Evolutionary conservation across 176 grass and related monocot species (phyloP).

Genomic region (Musa acuminata): DNA sequence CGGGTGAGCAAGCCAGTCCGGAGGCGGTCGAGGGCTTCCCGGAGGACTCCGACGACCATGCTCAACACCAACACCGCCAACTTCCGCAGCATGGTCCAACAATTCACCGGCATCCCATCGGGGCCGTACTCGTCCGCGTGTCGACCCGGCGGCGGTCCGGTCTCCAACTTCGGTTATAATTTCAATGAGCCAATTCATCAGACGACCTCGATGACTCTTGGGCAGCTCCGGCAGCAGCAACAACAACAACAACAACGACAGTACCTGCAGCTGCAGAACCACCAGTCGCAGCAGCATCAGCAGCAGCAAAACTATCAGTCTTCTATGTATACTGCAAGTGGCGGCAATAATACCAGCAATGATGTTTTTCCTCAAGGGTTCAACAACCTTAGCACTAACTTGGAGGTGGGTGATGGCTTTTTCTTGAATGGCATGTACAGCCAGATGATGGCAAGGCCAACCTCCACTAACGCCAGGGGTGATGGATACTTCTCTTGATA

Average conservation of each 20-base stretch:
- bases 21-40: background rate
- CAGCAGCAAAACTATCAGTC: background rate
- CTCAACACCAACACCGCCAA: constrained; percentile 95
- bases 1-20: constrained; percentile 6
- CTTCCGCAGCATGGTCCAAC: constrained; percentile 97
- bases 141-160: background rate
- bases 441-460: constrained; percentile 15
- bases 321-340: background rate
- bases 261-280: no score
- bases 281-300: no score
- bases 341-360: background rate
- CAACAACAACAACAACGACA: background rate
- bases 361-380: background rate
- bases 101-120: constrained; percentile 59
- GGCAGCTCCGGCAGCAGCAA: background rate
- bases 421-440: constrained; percentile 5
- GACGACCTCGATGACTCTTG: background rate
- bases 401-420: constrained; percentile 8
- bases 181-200: background rate
- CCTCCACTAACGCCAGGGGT: constrained; percentile 7
- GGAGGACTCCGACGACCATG: constrained; percentile 57
- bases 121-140: constrained; percentile 4
- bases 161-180: background rate
- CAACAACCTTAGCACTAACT: background rate
- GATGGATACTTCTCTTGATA: constrained; percentile 8